Percentiles rank a stretch among this genome's conserved stretches.
Conservation (phyloP, 306 rosid genomes). For the Vicia sativa region DNA sequence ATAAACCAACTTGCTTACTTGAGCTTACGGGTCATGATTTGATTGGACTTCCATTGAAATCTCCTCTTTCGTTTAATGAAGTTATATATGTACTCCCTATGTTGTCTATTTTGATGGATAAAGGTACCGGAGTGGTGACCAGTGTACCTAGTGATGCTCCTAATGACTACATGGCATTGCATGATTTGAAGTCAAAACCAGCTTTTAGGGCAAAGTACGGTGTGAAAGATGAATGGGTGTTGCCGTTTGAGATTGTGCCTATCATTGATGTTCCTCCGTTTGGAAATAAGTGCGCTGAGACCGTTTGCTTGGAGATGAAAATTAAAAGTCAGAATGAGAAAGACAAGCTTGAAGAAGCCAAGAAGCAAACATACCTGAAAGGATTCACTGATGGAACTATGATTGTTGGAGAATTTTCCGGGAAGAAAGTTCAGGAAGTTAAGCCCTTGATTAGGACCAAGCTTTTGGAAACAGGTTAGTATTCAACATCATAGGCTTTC, state of each 20-base stretch:
- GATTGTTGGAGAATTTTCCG: constrained; percentile 74
- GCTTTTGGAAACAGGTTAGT: constrained; percentile 69
- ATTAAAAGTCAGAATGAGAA: constrained; percentile 93
- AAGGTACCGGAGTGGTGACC: constrained; percentile 95
- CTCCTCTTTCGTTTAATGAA: constrained; percentile 76
- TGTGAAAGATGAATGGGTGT: constrained; percentile 85
- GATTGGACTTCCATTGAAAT: constrained; percentile 90
- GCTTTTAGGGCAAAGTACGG: constrained; percentile 77
- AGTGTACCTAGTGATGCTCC: constrained; percentile 98
- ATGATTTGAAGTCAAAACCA: constrained; percentile 76
- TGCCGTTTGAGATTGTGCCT: constrained; percentile 85
- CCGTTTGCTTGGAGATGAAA: constrained; percentile 76
- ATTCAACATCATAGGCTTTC: no score
- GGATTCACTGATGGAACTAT: constrained; percentile 93
- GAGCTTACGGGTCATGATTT: constrained; percentile 79
- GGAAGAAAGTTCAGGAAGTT: constrained; percentile 78
- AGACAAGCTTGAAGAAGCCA: constrained; percentile 93
- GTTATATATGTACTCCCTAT: constrained; percentile 90
- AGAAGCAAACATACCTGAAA: constrained; percentile 85
- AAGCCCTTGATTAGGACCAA: constrained; percentile 78
- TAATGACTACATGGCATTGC: constrained; percentile 93
- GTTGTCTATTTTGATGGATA: constrained; percentile 88
- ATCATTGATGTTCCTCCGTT: constrained; percentile 76
- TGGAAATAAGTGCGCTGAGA: constrained; percentile 85
- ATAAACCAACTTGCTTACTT: constrained; percentile 75